Base-by-base conservation (phyloP, 495 filamentous ascomycete genomes). In the Aspergillus diversus region DNA sequence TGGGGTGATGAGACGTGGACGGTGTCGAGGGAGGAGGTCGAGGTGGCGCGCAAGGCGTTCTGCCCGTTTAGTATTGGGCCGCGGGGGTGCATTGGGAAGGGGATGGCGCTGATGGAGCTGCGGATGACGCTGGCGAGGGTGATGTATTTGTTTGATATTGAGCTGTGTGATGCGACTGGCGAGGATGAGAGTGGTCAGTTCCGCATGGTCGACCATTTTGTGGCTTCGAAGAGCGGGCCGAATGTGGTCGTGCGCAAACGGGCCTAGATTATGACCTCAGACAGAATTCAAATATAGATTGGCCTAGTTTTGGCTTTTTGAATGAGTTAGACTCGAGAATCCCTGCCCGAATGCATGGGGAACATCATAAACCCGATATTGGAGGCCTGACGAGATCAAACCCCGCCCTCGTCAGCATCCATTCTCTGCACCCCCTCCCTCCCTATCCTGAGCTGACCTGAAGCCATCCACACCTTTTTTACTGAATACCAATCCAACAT, bases 21-120 rank as follows among this genome's bases (percentile, higher is more conserved):
- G 27, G 71, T 69, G 2, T 78, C 66, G 17, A 74, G 73, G 34
- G 72, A 78, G 17, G 71, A 72, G 4, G 71, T 84, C 11, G 80
- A 79, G 55, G 60, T 69, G 1, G 77, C 79, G 5, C 74, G 75
- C 0, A 65, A 65, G 4, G 83, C 83, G 11, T 87, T 84, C 68
- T 83, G 77, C 37, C 84, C 86, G 2, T 89, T 88, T 58, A 83
- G 79, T 39, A 80, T 85, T 48, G 86, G 86, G 0, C 80, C 81
- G 0, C 72, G 84, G 7, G 83, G 83, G 0, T 89, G 85, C 53
- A 82, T 87, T 51, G 86, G 85, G 4, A 86, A 86, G 75, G 75
- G 74, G 9, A 80, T 89, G 70, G 86, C 86, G 7, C 75, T 83
- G 39, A 78, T 83, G 75, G 85, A 88, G 64, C 73, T 87, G 61